Percentiles rank a stretch among this genome's conserved stretches.
Evolutionary conservation across 352 stramenopile species (phyloP).

Genomic region (Phytophthora pisi): DNA sequence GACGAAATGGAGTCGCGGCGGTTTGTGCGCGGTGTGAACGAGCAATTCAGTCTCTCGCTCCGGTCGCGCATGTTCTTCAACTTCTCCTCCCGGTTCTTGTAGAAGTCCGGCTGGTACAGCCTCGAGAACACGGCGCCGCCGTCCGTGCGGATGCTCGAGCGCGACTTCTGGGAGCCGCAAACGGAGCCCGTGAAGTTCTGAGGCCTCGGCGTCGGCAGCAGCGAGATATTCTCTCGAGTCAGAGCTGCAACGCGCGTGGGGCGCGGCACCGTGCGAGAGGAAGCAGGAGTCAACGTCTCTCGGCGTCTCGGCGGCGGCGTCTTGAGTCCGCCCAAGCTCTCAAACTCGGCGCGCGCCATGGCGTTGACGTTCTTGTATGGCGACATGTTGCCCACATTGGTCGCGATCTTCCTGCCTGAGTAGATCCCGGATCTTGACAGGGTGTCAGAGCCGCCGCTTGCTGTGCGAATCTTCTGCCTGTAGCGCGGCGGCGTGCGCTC

Average conservation of each 20-base stretch:
- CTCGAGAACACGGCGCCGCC: constrained; percentile 82
- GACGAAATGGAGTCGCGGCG: constrained; percentile 64
- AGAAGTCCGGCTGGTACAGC: constrained; percentile 85
- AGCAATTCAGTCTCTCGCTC: constrained; percentile 62
- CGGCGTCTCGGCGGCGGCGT: constrained; percentile 41
- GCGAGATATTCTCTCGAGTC: constrained; percentile 82
- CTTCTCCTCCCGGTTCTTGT: constrained; percentile 81
- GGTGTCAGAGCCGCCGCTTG: constrained; percentile 28
- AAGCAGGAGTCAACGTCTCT: constrained; percentile 20
- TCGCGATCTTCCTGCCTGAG: constrained; percentile 30
- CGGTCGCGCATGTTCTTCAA: constrained; percentile 66
- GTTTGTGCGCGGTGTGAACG: constrained; percentile 69
- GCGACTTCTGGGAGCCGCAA: constrained; percentile 75
- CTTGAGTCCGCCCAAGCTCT: constrained; percentile 32
- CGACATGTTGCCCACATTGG: constrained; percentile 34
- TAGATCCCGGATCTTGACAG: constrained; percentile 38
- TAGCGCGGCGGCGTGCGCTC: constrained; percentile 32
- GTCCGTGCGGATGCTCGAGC: constrained; percentile 76
- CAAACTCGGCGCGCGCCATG: constrained; percentile 24
- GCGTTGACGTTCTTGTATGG: constrained; percentile 35
- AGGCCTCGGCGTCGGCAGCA: constrained; percentile 55
- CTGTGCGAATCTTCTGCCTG: constrained; percentile 24
- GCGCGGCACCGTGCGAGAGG: constrained; percentile 36
- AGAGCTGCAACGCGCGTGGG: constrained; percentile 66
- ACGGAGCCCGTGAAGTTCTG: constrained; percentile 63